Evolutionary conservation across 805 yeast species (phyloP), one percentile per base, ranked within the genome.

Genomic region (Sugiyamaella mastotermitis): DNA sequence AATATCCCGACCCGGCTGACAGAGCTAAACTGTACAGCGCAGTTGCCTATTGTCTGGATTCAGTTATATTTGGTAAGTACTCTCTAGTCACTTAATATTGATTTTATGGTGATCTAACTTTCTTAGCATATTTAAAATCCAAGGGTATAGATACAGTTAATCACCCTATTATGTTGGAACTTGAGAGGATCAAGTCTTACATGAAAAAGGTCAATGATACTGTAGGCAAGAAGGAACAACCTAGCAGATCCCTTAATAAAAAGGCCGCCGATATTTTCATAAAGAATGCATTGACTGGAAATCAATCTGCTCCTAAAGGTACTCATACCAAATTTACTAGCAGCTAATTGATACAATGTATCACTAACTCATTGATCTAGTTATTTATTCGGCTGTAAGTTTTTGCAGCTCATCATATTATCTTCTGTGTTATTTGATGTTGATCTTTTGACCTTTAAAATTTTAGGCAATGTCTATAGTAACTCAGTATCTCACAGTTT

Each of bases 91-190:
- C n/a, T 14, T 14, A 11, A 25, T 33, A 10, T 15, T 5, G 26
- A 26, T 22, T 10, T 14, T 13, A 10, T n/a, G 24, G 16, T 14
- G 5, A 5, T n/a, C 6, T 35, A 3, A 33, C 33, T 30, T 24
- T 32, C 27, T 22, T 26, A 41, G 46, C 48, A 24, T 49, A 77
- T 50, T 56, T 81, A 41, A 78, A 81, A 46, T 52, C 77, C 0
- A 60, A 60, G 11, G 90, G 90, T 1, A 57, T 67, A 11, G 74
- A 78, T 41, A 71, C 80, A 1, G 68, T 66, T 8, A 55, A 60
- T 5, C 85, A 81, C 48, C 78, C 80, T 2, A 57, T 86, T 15
- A 76, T 79, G 78, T 62, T 62, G 21, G 94, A 83, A 51, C 62
- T 84, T 37, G 67, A 64, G 5, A 65, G 87, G 44, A 79, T 83